Conservation (phyloP, 116 monocot genomes). For the Zostera marina region DNA sequence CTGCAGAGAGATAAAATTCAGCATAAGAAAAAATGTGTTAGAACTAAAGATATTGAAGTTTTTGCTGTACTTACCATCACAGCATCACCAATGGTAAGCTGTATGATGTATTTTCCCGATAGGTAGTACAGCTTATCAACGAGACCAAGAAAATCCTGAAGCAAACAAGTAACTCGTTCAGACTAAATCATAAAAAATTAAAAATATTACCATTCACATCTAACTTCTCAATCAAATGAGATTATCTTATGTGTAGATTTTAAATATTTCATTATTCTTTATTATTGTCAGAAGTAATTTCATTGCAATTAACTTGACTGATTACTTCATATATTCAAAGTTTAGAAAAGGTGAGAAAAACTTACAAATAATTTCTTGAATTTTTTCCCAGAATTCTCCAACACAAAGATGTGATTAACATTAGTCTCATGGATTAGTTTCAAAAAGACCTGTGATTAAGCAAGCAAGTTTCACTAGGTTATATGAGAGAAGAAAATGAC, state of each 20-base stretch:
- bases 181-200: neutral
- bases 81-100: conserved; percentile 80
- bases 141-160: conserved; percentile 84
- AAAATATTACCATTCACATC: neutral
- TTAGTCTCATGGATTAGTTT: conserved; percentile 78
- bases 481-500: neutral
- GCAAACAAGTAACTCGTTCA: neutral
- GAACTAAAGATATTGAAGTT: neutral
- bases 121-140: conserved; percentile 90
- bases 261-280: too few relatives aligned
- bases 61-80: conserved; percentile 45
- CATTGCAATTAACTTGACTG: too few relatives aligned
- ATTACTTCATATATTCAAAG: neutral
- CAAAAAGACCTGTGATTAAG: conserved; percentile 51
- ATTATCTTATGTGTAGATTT: too few relatives aligned
- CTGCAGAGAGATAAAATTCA: conserved; percentile 24
- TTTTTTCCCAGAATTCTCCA: conserved; percentile 50
- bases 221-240: too few relatives aligned
- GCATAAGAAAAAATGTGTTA: neutral
- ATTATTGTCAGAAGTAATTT: too few relatives aligned
- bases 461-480: conserved; percentile 7
- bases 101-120: conserved; percentile 77
- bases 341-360: neutral
- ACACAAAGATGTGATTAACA: conserved; percentile 74
- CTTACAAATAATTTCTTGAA: conserved; percentile 57